Percentiles rank a stretch among this genome's conserved stretches.
phyloP scores from a whole-genome alignment of 495 filamentous ascomycete genomes.

The Talaromyces borbonicus region DNA sequence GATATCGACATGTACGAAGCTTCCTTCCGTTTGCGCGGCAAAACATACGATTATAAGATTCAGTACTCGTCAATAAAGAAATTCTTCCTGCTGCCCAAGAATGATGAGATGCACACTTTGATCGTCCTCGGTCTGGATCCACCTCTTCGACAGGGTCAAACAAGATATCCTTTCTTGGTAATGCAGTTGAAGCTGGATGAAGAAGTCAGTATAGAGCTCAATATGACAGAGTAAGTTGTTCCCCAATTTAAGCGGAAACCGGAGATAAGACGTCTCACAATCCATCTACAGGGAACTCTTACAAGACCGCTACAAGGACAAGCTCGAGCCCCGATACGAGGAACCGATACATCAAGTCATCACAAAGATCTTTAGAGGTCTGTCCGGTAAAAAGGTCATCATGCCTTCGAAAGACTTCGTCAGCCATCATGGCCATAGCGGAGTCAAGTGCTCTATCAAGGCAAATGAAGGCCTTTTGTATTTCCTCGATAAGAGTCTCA shows the following conservation, averaged over 20 bases:
- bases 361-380: constrained; percentile 83
- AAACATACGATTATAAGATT: constrained; percentile 99
- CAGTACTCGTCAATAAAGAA: constrained; percentile 97
- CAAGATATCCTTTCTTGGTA: constrained; percentile 94
- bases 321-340: constrained; percentile 79
- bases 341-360: constrained; percentile 85
- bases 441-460: constrained; percentile 99
- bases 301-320: constrained; percentile 80
- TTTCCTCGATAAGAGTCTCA: constrained; percentile 95
- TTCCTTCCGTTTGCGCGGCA: constrained; percentile 93
- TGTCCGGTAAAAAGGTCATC: constrained; percentile 88
- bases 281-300: constrained; percentile 43
- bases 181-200: constrained; percentile 99
- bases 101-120: constrained; percentile 89
- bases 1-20: constrained; percentile 99
- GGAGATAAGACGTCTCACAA: constrained; percentile 9
- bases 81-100: constrained; percentile 96
- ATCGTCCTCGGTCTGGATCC: constrained; percentile 94
- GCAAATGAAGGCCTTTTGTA: constrained; percentile 96
- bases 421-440: constrained; percentile 83
- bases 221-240: constrained; percentile 77
- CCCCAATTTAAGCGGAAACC: not conserved
- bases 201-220: constrained; percentile 91
- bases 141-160: constrained; percentile 93
- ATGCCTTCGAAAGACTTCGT: constrained; percentile 89